A percentile compares a stretch with the other conserved stretches of the same genome.
These are phyloP conservation scores for Marasmius sp. DNA, from an alignment of 1,284 basidiomycete genomes.

Conservation along the genomic window DNA sequence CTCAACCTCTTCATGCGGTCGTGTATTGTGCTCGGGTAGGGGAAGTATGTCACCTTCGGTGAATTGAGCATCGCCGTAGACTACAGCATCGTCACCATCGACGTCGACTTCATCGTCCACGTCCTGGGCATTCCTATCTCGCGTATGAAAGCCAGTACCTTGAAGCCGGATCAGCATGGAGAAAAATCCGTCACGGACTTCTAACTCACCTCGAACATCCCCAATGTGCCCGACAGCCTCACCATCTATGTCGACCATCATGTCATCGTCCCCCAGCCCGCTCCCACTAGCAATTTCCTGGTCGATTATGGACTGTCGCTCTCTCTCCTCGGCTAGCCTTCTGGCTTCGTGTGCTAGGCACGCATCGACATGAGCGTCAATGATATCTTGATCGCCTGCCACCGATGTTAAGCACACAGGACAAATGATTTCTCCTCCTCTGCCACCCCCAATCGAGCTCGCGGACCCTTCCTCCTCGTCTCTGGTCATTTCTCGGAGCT, in stretches of 20 bases:
- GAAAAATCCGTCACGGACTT: background rate
- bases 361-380: constrained; percentile 75
- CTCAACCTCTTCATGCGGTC: background rate
- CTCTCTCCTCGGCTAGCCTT: constrained; percentile 41
- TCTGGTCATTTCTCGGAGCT: constrained; percentile 61
- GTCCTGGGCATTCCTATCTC: constrained; percentile 53
- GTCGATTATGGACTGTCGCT: constrained; percentile 16
- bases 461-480: constrained; percentile 52
- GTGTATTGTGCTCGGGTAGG: constrained; percentile 13
- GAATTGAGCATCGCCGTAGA: constrained; percentile 72
- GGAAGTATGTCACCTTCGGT: constrained; percentile 65
- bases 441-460: constrained; percentile 20
- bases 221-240: constrained; percentile 42
- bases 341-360: constrained; percentile 61
- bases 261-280: constrained; percentile 31
- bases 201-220: constrained; percentile 38
- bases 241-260: constrained; percentile 33
- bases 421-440: constrained; percentile 47
- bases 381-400: constrained; percentile 64
- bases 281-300: constrained; percentile 25
- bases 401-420: constrained; percentile 63
- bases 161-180: constrained; percentile 1
- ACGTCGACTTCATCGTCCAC: constrained; percentile 77
- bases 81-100: constrained; percentile 69
- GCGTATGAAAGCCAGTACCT: constrained; percentile 68